Evolutionary conservation across 495 filamentous ascomycete species (phyloP), one percentile per base, ranked within the genome.

Genomic region (Annulohypoxylon moriforme): DNA sequence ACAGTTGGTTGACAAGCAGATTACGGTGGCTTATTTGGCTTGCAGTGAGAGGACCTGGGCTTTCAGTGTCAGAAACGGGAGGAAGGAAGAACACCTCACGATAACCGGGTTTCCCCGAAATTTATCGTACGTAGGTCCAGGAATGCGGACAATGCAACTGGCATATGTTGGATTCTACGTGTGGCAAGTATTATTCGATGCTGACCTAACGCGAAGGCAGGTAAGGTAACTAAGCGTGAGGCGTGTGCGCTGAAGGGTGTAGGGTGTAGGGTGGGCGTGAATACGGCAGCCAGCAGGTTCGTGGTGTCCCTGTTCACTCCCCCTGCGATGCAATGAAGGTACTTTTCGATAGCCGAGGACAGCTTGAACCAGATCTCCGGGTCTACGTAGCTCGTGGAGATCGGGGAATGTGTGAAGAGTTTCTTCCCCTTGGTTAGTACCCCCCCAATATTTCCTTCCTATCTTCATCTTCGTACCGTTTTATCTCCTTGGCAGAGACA

Each of bases 281-380:
- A 27, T 52, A 27, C 47, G 47, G 47, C 24, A 52, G 24, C 22
- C 24, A 29, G 47, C 47, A 52, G 47, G 47, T n/a, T 55, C 29
- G 20, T 33, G 27, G 27, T 31, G n/a, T 34, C 14, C 50, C 50
- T 34, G 29, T 14, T 20, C 50, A 24, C 6, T 31, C 16, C 55
- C 55, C 60, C 49, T 53, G 18, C 55, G 44, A 60, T 44, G 46
- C 33, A 67, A 60, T 46, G 22, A 20, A 24, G 53, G 49, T 61
- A 64, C 46, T 47, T 69, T 24, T 74, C 71, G 76, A 78, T 78
- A 78, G 68, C 76, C 76, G 76, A 75, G 56, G 18, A 58, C 60
- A 66, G 34, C 65, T 61, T 72, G 68, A 75, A 69, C 76, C 76
- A 78, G 76, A 78, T 78, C 76, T 75, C 60, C 61, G 76, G 76